Evolutionary conservation across 108 stramenopile genomes (phyloP).

Genomic region (Pelagomonas calceolata): DNA sequence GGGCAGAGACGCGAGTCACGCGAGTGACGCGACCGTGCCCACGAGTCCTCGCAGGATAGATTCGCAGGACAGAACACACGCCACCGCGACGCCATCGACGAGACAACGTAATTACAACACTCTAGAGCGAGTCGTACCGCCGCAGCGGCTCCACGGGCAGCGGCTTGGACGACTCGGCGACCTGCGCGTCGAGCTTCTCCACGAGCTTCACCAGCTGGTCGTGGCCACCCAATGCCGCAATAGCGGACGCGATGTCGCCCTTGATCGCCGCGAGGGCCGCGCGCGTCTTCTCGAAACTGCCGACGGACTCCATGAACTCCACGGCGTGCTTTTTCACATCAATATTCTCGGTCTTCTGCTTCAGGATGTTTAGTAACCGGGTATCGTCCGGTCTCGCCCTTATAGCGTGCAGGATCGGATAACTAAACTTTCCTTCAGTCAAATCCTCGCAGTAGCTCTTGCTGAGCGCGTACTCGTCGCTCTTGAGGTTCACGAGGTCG

Average conservation of each 20-base stretch:
- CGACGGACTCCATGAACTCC: constrained; percentile 16
- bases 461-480: constrained; percentile 78
- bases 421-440: constrained; percentile 81
- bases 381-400: constrained; percentile 26
- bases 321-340: constrained; percentile 78
- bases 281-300: constrained; percentile 11
- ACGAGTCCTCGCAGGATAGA: too few relatives aligned
- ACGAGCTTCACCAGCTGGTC: constrained; percentile 1
- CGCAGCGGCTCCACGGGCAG: too few relatives aligned
- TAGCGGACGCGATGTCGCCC: constrained; percentile 6
- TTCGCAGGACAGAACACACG: too few relatives aligned
- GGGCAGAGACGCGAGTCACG: too few relatives aligned
- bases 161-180: background rate
- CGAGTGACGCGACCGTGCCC: too few relatives aligned
- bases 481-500: constrained; percentile 83
- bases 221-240: constrained; percentile 8
- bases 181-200: constrained; percentile 2
- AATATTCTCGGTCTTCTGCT: constrained; percentile 74
- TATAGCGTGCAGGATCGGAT: constrained; percentile 22
- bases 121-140: too few relatives aligned
- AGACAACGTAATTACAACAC: too few relatives aligned
- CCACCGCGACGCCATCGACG: too few relatives aligned
- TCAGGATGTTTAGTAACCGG: constrained; percentile 70
- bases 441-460: constrained; percentile 94
- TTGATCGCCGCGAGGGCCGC: background rate